Conservation (phyloP, 495 filamentous ascomycete genomes). For the Penicillium cataractarum region DNA sequence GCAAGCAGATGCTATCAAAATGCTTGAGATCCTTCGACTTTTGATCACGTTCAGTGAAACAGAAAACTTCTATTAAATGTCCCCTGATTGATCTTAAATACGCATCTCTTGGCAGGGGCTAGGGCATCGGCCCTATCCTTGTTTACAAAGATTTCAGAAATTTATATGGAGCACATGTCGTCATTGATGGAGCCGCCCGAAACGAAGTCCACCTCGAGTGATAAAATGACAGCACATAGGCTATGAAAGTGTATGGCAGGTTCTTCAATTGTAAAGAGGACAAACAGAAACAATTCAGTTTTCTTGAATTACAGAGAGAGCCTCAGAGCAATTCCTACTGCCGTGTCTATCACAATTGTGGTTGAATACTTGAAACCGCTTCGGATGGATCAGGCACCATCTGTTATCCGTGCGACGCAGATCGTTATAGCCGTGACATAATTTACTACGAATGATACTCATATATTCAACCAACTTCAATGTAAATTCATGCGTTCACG, state of each 20-base stretch:
- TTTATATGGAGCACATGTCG: constrained; percentile 20
- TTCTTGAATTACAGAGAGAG: not conserved
- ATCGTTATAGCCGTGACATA: not conserved
- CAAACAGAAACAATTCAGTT: not conserved
- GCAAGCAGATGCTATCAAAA: not conserved
- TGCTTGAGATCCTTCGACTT: not conserved
- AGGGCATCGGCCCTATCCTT: constrained; percentile 20
- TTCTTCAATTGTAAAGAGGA: not conserved
- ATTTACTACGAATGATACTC: not conserved
- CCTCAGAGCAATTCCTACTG: no score
- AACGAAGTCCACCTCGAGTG: not conserved
- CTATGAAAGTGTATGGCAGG: not conserved
- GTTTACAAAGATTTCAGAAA: constrained; percentile 5
- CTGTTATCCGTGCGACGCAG: not conserved
- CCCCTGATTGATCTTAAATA: constrained; percentile 14
- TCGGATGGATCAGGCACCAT: not conserved
- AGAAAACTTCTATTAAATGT: not conserved
- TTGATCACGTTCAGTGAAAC: not conserved
- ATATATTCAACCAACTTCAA: not conserved
- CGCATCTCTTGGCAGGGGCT: constrained; percentile 6
- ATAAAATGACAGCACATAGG: not conserved
- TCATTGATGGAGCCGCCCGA: constrained; percentile 21
- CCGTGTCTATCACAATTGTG: no score
- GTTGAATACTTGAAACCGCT: not conserved
- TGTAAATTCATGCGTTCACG: not conserved